Base-by-base conservation (phyloP, 768 basidiomycete species). In the Serendipita sp. region DNA sequence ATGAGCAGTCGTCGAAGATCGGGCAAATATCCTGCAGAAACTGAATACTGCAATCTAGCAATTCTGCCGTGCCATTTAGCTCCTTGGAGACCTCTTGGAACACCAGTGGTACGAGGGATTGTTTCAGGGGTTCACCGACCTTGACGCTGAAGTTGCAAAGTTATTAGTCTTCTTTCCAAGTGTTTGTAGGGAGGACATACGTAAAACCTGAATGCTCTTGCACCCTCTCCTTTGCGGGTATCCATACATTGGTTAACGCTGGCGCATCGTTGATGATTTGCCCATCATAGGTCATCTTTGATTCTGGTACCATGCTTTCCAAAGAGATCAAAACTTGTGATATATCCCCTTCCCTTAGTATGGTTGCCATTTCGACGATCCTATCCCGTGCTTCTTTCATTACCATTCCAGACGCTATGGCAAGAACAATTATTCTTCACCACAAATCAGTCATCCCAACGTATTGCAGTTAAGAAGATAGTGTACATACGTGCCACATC, bases 11-110 rank as follows among this genome's bases (percentile, higher is more conserved):
- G 9, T 34, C 33, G 2, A 58, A 58, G 20, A 58, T 31, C 4
- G 53, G 53, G 26, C 53, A 58, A n/a, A 34, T 24, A 33, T 58
- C 53, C 9, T 58, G 30, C 4, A 58, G 53, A 58, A 58, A 58
- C 33, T 58, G 53, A 33, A 58, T 31, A 33, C 26, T 58, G 53
- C 53, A 58, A 58, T 58, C 53, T 4, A 58, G 30, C 3, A 58
- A n/a, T 34, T 58, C 53, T 13, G 53, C 53, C 1, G 53, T 58
- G 4, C 53, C 53, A 33, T 58, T 33, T 4, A 58, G 3, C 2
- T 58, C 53, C 30, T 58, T 58, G 24, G 24, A n/a, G 30, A 58
- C 30, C 33, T 58, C 53, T 24, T 31, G 53, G 11, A 58, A 11
- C 17, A 58, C 33, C 17, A 58, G 26, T 58, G 53, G 53, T 24